Evolutionary conservation across 1,284 basidiomycete genomes (phyloP).

Genomic region (Cutaneotrichosporon sp.): DNA sequence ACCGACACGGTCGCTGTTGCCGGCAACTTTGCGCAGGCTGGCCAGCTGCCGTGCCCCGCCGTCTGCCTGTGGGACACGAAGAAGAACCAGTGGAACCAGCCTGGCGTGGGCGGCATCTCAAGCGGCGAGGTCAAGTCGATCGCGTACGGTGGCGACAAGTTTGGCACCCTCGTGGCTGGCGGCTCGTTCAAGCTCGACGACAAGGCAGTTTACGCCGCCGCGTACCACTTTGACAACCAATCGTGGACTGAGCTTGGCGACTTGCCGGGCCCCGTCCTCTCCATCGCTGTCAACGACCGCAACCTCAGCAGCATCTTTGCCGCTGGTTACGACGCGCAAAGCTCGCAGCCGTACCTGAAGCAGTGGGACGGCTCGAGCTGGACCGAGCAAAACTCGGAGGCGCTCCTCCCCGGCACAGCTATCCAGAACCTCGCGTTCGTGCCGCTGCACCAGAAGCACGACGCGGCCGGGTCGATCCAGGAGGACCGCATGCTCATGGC

Average conservation of each 20-base stretch:
- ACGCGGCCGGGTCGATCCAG: constrained; percentile 61
- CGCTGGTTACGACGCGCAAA: constrained; percentile 68
- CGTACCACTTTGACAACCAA: constrained; percentile 57
- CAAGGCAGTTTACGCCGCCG: constrained; percentile 61
- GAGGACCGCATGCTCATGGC: constrained; percentile 84
- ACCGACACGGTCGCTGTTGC: constrained; percentile 69
- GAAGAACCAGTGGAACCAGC: constrained; percentile 67
- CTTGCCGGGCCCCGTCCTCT: constrained; percentile 83
- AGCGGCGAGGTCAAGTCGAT: constrained; percentile 71
- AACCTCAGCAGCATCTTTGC: constrained; percentile 82
- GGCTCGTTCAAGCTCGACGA: constrained; percentile 67
- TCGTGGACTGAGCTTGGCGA: constrained; percentile 65
- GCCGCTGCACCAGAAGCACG: constrained; percentile 57
- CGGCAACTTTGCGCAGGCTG: constrained; percentile 77
- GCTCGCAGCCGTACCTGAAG: constrained; percentile 63
- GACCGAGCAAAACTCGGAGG: constrained; percentile 57
- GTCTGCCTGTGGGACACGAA: constrained; percentile 72
- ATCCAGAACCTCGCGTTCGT: constrained; percentile 84
- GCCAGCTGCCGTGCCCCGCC: constrained; percentile 66
- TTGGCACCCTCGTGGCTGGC: constrained; percentile 60
- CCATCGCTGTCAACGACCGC: constrained; percentile 74
- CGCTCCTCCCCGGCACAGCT: constrained; percentile 40
- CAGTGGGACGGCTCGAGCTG: constrained; percentile 77
- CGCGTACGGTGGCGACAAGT: constrained; percentile 52
- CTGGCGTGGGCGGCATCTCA: constrained; percentile 68